phyloP scores from a whole-genome alignment of 148 eudicot species.

The Silene uniflora region DNA sequence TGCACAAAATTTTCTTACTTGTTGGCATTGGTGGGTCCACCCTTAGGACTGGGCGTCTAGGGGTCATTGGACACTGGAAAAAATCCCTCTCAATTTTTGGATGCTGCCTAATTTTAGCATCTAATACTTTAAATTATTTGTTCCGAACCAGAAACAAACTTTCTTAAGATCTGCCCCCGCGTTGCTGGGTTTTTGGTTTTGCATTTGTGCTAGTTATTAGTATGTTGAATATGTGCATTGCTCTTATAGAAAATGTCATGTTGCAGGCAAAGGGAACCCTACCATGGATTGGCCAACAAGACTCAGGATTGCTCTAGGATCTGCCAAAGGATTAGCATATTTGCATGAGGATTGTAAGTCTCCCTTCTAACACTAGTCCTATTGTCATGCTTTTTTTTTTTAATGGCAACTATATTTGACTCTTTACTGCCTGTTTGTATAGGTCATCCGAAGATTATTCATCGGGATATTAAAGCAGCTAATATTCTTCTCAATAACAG shows the following conservation, averaged over 20 bases:
- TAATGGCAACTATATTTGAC: slow-evolving; percentile 12
- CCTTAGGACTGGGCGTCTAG: no score
- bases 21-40: no score
- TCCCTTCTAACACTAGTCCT: slow-evolving; percentile 9
- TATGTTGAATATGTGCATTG: not conserved
- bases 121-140: no score
- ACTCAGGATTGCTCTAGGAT: slow-evolving; percentile 66
- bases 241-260: slow-evolving; percentile 18
- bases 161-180: not conserved
- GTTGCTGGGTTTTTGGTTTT: not conserved
- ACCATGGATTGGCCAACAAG: slow-evolving; percentile 64
- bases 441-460: slow-evolving; percentile 99
- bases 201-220: not conserved
- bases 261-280: slow-evolving; percentile 58
- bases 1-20: not conserved
- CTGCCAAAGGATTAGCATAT: slow-evolving; percentile 84
- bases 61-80: no score
- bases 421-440: slow-evolving; percentile 18
- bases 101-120: no score
- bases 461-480: slow-evolving; percentile 88
- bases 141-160: no score
- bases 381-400: not conserved
- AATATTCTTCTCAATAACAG: slow-evolving; percentile 82
- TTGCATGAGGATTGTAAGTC: slow-evolving; percentile 76
- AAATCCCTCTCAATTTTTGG: no score